Percentiles rank a stretch among this genome's conserved stretches.
Evolutionary conservation across 257 asterid genomes (phyloP).

Genomic region (Solanum tarijense): DNA sequence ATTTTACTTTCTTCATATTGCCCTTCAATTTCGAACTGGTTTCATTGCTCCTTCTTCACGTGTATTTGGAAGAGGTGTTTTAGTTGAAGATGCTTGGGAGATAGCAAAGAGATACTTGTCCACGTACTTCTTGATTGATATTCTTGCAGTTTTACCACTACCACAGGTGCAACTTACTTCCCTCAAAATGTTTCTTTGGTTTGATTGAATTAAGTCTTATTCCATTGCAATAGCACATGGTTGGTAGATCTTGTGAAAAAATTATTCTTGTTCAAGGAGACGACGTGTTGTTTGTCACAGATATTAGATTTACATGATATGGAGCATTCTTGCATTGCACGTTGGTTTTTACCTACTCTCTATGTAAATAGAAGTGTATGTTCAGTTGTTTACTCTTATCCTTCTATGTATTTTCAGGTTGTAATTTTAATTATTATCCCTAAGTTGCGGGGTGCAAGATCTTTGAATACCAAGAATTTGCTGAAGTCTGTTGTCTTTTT

Average conservation of each 20-base stretch:
- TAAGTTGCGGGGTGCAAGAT: constrained; percentile 55
- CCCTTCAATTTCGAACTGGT: constrained; percentile 89
- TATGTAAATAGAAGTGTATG: neutral
- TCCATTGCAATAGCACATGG: neutral
- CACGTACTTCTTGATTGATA: constrained; percentile 67
- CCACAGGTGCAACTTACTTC: constrained; percentile 61
- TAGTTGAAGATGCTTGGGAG: constrained; percentile 85
- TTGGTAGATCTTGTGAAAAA: neutral
- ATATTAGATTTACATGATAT: neutral
- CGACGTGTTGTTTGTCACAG: too few relatives aligned
- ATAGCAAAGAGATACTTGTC: constrained; percentile 88
- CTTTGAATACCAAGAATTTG: constrained; percentile 77
- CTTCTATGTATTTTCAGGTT: constrained; percentile 31
- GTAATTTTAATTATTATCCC: constrained; percentile 66
- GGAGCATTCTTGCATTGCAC: neutral
- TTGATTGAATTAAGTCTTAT: neutral
- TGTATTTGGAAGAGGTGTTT: constrained; percentile 96
- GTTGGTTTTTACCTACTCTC: neutral
- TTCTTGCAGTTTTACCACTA: constrained; percentile 92
- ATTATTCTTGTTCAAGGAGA: neutral
- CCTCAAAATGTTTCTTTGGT: neutral
- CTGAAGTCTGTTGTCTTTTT: constrained; percentile 69
- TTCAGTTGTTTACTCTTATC: neutral
- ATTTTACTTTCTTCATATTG: constrained; percentile 76
- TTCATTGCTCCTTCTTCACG: constrained; percentile 93